phyloP scores from a whole-genome alignment of 2,329 filamentous ascomycete species.

The Aspergillus ruber region DNA sequence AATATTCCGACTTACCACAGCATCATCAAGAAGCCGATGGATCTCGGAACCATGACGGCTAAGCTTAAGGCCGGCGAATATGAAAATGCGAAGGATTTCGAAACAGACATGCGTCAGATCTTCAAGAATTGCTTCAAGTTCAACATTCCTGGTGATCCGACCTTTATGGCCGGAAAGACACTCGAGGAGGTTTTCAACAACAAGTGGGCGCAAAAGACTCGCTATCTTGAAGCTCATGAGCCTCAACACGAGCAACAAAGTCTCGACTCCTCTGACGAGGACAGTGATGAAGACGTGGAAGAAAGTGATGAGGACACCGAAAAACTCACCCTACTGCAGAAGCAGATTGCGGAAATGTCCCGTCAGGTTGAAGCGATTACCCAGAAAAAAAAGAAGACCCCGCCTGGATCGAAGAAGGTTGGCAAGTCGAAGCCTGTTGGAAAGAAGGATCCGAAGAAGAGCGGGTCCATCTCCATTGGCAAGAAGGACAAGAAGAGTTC shows the following conservation, averaged over 20 bases:
- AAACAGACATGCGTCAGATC: conserved; percentile 74
- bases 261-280: conserved; percentile 60
- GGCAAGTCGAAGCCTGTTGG: conserved; percentile 17
- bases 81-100: conserved; percentile 74
- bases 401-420: conserved; percentile 48
- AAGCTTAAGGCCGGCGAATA: conserved; percentile 78
- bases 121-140: conserved; percentile 88
- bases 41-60: conserved; percentile 70
- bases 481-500: conserved; percentile 51
- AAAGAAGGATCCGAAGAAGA: conserved; percentile 35
- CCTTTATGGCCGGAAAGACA: conserved; percentile 64
- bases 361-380: conserved; percentile 54
- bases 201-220: conserved; percentile 71
- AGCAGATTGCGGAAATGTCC: conserved; percentile 68
- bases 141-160: conserved; percentile 72
- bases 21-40: conserved; percentile 96
- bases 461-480: conserved; percentile 37
- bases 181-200: conserved; percentile 69
- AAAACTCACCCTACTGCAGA: conserved; percentile 60
- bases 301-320: conserved; percentile 58
- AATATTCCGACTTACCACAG: conserved; percentile 91
- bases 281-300: conserved; percentile 66
- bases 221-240: conserved; percentile 72
- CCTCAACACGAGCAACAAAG: conserved; percentile 59
- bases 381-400: conserved; percentile 55